Evolutionary conservation across 2,329 filamentous ascomycete species (phyloP), one percentile per base, ranked within the genome.

Genomic region (Stemphylium beticola): DNA sequence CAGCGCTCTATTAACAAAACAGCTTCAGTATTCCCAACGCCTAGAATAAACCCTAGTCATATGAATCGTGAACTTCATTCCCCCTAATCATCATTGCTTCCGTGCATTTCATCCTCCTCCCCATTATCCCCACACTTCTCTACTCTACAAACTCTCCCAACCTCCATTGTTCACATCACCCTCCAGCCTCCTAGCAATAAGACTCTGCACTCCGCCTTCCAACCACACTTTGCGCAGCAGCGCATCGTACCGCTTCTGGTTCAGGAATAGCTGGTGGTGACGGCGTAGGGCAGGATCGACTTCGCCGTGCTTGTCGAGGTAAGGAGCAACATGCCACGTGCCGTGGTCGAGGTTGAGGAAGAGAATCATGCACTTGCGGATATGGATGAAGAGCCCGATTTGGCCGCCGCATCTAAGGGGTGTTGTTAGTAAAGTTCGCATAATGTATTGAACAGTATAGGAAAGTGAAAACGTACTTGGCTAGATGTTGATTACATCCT

Each of bases 131-230:
- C n/a, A 22, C 15, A 17, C 8, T 4, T 11, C 20, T 31, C 36
- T 14, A 36, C 15, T 7, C 59, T 56, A 82, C 61, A 82, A 64
- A 31, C 80, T 97, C 79, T 99, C 95, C 95, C 95, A 99, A 0
- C 95, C 95, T 0, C 95, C 95, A 67, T 92, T 97, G 72, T 99
- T 99, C 39, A 97, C 92, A 74, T 99, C 95, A 12, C 91, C 89
- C 79, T 99, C 95, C 62, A 99, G 77, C 76, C 92, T 93, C 62
- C 95, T 83, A 61, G 90, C 91, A 72, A 99, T 96, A 41, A 92
- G 87, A 63, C 90, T 96, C 32, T 93, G 93, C 24, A 99, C 86
- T 4, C 90, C 88, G 67, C 97, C 92, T 44, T 87, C 85, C 55
- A 98, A 81, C 88, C 96, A 97, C 38, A 93, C 87, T 64, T 88